phyloP scores from a whole-genome alignment of 1,284 basidiomycete genomes.

The Ganoderma multipileum region DNA sequence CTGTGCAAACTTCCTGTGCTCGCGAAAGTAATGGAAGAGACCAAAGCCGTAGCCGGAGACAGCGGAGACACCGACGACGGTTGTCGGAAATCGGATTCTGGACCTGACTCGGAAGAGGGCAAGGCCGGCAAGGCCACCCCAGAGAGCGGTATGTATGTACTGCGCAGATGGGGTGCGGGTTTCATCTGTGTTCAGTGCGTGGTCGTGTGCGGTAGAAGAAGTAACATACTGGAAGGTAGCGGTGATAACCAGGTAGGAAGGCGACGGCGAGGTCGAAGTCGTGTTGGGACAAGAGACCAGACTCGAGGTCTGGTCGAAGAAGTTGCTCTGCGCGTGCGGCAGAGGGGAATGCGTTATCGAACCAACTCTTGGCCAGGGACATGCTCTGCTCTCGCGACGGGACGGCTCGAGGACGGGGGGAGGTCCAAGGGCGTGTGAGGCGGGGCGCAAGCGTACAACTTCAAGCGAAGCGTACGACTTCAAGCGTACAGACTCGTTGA shows the following conservation, averaged over 20 bases:
- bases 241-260: conserved; percentile 57
- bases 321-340: conserved; percentile 48
- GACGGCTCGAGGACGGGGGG: not conserved
- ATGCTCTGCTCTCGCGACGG: conserved; percentile 35
- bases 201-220: not conserved
- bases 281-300: conserved; percentile 55
- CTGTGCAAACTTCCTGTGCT: conserved; percentile 21
- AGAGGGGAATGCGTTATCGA: conserved; percentile 48
- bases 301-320: conserved; percentile 64
- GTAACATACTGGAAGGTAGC: conserved; percentile 48
- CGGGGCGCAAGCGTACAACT: too few relatives aligned
- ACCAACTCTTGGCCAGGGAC: conserved; percentile 41
- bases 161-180: conserved; percentile 18
- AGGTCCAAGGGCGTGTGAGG: too few relatives aligned
- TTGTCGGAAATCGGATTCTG: conserved; percentile 24
- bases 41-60: conserved; percentile 27
- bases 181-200: not conserved
- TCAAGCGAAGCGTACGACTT: too few relatives aligned
- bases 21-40: conserved; percentile 24
- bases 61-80: conserved; percentile 23
- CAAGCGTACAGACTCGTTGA: too few relatives aligned
- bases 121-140: conserved; percentile 23
- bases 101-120: conserved; percentile 22
- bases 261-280: conserved; percentile 60
- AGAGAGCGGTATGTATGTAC: conserved; percentile 33